Evolutionary conservation across 495 filamentous ascomycete genomes (phyloP).

Genomic region (Xylaria flabelliformis): DNA sequence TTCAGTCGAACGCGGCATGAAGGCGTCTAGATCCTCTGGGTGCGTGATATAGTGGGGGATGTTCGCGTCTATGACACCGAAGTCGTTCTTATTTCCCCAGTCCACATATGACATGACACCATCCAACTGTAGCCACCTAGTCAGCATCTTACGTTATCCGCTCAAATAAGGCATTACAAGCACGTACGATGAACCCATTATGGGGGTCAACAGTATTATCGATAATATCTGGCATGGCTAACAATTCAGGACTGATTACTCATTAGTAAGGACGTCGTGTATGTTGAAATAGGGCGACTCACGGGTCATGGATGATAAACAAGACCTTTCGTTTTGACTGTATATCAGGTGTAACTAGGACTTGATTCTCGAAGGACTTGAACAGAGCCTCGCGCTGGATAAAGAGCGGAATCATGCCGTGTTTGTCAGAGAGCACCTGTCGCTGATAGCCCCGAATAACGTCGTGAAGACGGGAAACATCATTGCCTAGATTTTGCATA

Average conservation of each 20-base stretch:
- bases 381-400: constrained; percentile 74
- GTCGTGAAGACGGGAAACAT: constrained; percentile 59
- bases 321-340: constrained; percentile 59
- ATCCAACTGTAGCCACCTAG: constrained; percentile 68
- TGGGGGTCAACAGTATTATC: constrained; percentile 78
- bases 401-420: constrained; percentile 75
- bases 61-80: constrained; percentile 87
- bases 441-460: constrained; percentile 77
- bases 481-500: constrained; percentile 46
- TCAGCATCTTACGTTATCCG: not conserved
- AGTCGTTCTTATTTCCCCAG: constrained; percentile 76
- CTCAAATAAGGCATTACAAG: not conserved
- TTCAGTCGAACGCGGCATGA: constrained; percentile 42
- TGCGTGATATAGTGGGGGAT: constrained; percentile 74
- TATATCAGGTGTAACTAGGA: constrained; percentile 72
- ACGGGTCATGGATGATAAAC: constrained; percentile 85
- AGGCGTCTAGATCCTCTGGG: constrained; percentile 50
- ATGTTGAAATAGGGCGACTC: constrained; percentile 44
- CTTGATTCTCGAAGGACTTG: constrained; percentile 84
- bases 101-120: constrained; percentile 75
- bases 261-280: constrained; percentile 33
- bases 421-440: constrained; percentile 68
- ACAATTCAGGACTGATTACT: constrained; percentile 67
- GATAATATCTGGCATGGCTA: constrained; percentile 68
- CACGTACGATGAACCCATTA: constrained; percentile 83